These are phyloP conservation scores for Beauveria sp. DNA, from an alignment of 2,329 filamentous ascomycete species.

Conservation along the genomic window DNA sequence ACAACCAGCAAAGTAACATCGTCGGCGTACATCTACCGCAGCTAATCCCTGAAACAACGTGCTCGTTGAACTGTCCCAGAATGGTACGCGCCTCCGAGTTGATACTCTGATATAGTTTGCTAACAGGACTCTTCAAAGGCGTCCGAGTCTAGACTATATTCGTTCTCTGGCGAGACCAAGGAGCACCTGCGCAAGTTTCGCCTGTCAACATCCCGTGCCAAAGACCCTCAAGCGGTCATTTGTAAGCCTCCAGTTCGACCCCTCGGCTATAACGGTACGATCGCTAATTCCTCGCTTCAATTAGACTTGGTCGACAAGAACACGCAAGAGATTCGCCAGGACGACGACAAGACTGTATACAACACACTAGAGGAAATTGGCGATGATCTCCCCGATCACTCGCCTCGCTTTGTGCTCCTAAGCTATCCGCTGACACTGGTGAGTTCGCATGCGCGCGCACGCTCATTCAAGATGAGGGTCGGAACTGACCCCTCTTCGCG, in stretches of 20 bases:
- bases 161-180: constrained; percentile 85
- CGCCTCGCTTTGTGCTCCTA: constrained; percentile 80
- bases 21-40: background rate
- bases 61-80: background rate
- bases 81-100: background rate
- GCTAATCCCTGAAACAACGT: background rate
- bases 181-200: constrained; percentile 91
- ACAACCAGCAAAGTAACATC: background rate
- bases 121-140: constrained; percentile 17
- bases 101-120: background rate
- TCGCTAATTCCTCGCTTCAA: constrained; percentile 10
- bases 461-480: background rate
- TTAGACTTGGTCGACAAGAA: constrained; percentile 85
- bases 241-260: constrained; percentile 53
- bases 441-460: constrained; percentile 21
- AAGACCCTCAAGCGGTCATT: constrained; percentile 82
- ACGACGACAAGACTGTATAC: constrained; percentile 71
- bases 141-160: constrained; percentile 85
- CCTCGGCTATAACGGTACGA: no score
- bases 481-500: background rate
- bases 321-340: constrained; percentile 80
- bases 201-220: constrained; percentile 78
- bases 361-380: constrained; percentile 70
- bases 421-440: constrained; percentile 88
- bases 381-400: constrained; percentile 87